These are phyloP conservation scores for Fusarium sp. DNA, from an alignment of 2,329 filamentous ascomycete genomes.

Conservation along the genomic window DNA sequence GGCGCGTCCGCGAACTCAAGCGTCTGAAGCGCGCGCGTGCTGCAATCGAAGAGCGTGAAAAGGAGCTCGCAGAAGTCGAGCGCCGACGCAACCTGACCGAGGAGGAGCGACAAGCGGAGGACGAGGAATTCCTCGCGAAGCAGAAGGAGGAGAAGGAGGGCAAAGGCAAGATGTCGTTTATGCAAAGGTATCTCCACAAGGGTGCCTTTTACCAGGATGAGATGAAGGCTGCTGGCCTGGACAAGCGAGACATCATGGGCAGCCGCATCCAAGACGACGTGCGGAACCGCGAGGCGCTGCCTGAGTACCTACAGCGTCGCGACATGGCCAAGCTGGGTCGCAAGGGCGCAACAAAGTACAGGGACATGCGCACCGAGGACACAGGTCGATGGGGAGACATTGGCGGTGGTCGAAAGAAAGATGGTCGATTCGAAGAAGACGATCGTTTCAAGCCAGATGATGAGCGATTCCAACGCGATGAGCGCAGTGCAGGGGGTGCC, in stretches of 20 bases:
- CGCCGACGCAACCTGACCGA: slow-evolving; percentile 85
- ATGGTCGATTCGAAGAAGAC: slow-evolving; percentile 60
- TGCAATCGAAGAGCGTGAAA: slow-evolving; percentile 84
- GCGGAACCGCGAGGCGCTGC: slow-evolving; percentile 81
- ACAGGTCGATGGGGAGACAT: slow-evolving; percentile 85
- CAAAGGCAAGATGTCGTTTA: slow-evolving; percentile 84
- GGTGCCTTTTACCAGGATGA: slow-evolving; percentile 95
- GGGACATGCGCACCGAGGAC: slow-evolving; percentile 88
- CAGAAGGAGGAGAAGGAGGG: slow-evolving; percentile 84
- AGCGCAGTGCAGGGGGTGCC: slow-evolving; percentile 67
- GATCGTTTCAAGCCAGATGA: slow-evolving; percentile 76
- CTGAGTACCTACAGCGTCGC: slow-evolving; percentile 90
- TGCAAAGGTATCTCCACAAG: slow-evolving; percentile 98
- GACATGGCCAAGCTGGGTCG: slow-evolving; percentile 94
- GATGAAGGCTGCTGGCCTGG: slow-evolving; percentile 77
- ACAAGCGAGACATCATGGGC: slow-evolving; percentile 87
- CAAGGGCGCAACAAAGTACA: slow-evolving; percentile 91
- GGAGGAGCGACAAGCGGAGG: slow-evolving; percentile 87
- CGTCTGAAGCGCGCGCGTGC: slow-evolving; percentile 88
- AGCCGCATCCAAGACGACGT: slow-evolving; percentile 85
- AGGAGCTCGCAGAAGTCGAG: slow-evolving; percentile 89
- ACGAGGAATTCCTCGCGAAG: slow-evolving; percentile 77
- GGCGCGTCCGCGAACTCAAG: slow-evolving; percentile 91
- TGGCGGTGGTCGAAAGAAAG: slow-evolving; percentile 60
- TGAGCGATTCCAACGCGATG: slow-evolving; percentile 58